Percentiles rank a stretch among this genome's conserved stretches.
Evolutionary conservation across 73 alveolate species (phyloP).

Genomic region (Stentor roeselii): DNA sequence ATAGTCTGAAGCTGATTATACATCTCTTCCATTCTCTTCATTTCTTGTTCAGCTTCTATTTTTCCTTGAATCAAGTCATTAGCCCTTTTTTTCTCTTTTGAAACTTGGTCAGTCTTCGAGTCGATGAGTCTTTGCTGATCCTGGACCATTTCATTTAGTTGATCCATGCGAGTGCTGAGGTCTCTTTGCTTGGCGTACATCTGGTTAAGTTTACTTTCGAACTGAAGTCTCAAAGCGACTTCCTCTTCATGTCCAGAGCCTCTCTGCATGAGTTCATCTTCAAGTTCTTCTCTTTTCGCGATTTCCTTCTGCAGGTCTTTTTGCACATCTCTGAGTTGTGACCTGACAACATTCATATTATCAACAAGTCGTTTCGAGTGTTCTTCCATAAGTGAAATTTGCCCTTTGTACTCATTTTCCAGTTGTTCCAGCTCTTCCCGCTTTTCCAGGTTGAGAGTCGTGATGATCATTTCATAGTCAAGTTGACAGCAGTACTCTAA

Average conservation of each 20-base stretch:
- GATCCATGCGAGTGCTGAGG: conserved; percentile 41
- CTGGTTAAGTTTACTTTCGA: conserved; percentile 38
- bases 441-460: conserved; percentile 47
- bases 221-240: conserved; percentile 53
- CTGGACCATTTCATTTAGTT: conserved; percentile 42
- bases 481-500: conserved; percentile 63
- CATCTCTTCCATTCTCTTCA: background rate
- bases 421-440: conserved; percentile 43
- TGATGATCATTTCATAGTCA: conserved; percentile 54
- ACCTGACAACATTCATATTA: background rate
- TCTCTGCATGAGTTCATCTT: conserved; percentile 23
- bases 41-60: conserved; percentile 22
- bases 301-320: conserved; percentile 24
- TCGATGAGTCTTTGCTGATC: conserved; percentile 25
- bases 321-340: background rate
- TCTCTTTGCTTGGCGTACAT: conserved; percentile 27
- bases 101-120: background rate
- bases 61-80: background rate
- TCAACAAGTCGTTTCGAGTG: conserved; percentile 6
- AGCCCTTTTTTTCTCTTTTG: background rate
- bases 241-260: conserved; percentile 64
- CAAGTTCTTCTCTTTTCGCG: conserved; percentile 24
- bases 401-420: conserved; percentile 36
- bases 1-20: background rate
- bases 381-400: conserved; percentile 25